A percentile compares a stretch with the other conserved stretches of the same genome.
Evolutionary conservation across 371 early-diverging fungal species (phyloP).

Genomic region (Zopfochytrium polystomum): DNA sequence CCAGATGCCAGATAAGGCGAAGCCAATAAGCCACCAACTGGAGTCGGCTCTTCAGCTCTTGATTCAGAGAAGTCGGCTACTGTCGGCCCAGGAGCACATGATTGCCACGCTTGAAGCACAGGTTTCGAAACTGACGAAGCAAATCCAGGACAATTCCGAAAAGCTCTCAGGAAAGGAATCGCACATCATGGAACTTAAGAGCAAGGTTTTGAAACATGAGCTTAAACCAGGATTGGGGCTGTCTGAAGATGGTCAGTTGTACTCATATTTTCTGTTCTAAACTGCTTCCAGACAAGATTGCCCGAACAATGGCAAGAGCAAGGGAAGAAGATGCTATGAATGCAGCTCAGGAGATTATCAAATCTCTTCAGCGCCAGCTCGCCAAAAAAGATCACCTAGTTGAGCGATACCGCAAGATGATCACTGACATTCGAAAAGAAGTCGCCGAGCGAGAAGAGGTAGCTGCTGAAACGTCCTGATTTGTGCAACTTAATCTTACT

Average conservation of each 20-base stretch:
- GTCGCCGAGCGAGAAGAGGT: conserved; percentile 23
- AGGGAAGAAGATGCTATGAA: conserved; percentile 37
- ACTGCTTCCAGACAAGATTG: neutral
- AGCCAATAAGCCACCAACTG: conserved; percentile 43
- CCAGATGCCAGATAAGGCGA: conserved; percentile 30
- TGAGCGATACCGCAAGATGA: conserved; percentile 38
- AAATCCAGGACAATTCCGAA: conserved; percentile 8
- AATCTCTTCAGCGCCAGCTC: conserved; percentile 41
- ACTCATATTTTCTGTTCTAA: neutral
- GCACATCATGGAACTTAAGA: conserved; percentile 24
- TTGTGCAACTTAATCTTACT: neutral
- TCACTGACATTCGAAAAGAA: conserved; percentile 27
- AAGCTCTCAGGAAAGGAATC: conserved; percentile 11
- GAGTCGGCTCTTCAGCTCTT: conserved; percentile 37
- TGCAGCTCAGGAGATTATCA: conserved; percentile 33
- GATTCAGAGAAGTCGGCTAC: conserved; percentile 32
- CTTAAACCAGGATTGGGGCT: conserved; percentile 12
- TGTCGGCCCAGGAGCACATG: conserved; percentile 30
- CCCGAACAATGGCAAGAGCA: conserved; percentile 14
- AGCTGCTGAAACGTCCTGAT: neutral
- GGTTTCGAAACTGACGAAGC: conserved; percentile 11
- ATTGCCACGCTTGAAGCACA: conserved; percentile 30
- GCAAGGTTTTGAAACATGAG: conserved; percentile 16
- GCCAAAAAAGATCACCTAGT: conserved; percentile 35
- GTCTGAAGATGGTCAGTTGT: conserved; percentile 11